These are phyloP conservation scores for Setaria italica DNA, from an alignment of 202 grass and related monocot species.

Conservation along the genomic window DNA sequence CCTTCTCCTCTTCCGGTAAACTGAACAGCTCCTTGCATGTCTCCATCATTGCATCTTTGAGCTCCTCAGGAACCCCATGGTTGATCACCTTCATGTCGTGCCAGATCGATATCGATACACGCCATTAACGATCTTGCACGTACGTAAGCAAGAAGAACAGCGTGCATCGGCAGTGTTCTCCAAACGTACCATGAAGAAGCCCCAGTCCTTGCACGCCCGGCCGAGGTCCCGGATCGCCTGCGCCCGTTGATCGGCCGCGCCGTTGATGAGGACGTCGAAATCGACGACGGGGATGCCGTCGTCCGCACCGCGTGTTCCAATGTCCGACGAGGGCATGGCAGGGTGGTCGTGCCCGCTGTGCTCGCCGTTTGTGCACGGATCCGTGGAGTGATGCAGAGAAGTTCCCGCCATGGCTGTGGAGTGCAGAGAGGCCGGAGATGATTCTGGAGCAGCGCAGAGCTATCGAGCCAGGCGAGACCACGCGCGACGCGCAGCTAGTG, in stretches of 20 bases:
- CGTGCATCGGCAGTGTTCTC: background rate
- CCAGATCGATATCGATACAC: background rate
- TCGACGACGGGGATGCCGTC: constrained; percentile 64
- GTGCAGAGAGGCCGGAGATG: background rate
- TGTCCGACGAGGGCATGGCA: constrained; percentile 5
- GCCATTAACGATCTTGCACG: background rate
- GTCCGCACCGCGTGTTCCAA: background rate
- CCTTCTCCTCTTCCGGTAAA: constrained; percentile 54
- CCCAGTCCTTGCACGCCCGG: constrained; percentile 78
- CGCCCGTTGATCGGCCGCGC: constrained; percentile 47
- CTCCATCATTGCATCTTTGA: constrained; percentile 51
- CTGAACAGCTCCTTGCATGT: constrained; percentile 51
- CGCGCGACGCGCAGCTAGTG: background rate
- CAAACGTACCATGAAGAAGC: constrained; percentile 79
- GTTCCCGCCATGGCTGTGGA: constrained; percentile 5
- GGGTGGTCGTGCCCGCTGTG: background rate
- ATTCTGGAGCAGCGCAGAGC: background rate
- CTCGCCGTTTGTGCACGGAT: background rate
- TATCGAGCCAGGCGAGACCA: background rate
- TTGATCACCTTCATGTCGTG: constrained; percentile 58
- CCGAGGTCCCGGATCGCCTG: constrained; percentile 51
- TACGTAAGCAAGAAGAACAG: background rate
- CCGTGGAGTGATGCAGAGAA: background rate
- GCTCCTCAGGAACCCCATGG: constrained; percentile 62
- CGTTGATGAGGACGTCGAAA: constrained; percentile 55